Conservation (phyloP, 1,284 basidiomycete genomes). For the Pholiota adiposa region DNA sequence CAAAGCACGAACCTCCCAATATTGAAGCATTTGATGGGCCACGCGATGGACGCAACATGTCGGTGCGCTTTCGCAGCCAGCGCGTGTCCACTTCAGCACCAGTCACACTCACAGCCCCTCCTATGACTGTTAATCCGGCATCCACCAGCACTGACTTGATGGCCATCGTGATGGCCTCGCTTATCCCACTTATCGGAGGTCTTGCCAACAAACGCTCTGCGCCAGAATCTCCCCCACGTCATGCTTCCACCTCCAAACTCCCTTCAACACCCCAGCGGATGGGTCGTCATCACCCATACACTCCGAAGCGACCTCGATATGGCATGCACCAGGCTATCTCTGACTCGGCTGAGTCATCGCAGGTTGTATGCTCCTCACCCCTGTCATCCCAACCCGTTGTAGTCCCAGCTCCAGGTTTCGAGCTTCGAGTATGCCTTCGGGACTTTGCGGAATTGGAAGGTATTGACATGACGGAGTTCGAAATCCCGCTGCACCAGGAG, state of each 20-base stretch:
- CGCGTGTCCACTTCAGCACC: slow-evolving; percentile 5
- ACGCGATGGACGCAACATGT: background rate
- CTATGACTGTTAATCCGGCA: background rate
- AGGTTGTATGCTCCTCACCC: too few species aligned
- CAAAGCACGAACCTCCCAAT: slow-evolving; percentile 23
- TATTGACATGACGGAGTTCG: slow-evolving; percentile 18
- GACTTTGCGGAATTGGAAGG: slow-evolving; percentile 14
- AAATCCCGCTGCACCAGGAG: slow-evolving; percentile 14
- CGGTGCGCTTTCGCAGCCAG: slow-evolving; percentile 9
- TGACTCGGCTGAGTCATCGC: too few species aligned
- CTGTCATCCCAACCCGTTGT: too few species aligned
- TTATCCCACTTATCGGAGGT: slow-evolving; percentile 7
- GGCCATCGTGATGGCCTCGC: slow-evolving; percentile 7
- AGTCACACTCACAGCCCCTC: too few species aligned
- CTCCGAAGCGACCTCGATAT: too few species aligned
- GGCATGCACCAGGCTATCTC: too few species aligned
- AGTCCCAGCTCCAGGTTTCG: slow-evolving; percentile 4
- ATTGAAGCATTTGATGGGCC: slow-evolving; percentile 18
- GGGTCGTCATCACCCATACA: too few species aligned
- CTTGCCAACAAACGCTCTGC: background rate
- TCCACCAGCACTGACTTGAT: slow-evolving; percentile 5
- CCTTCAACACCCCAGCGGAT: too few species aligned
- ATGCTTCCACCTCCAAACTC: slow-evolving; percentile 9
- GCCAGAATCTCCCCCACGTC: background rate
- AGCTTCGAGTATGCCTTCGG: slow-evolving; percentile 14